These are phyloP conservation scores for Hippophae tibetana DNA, from an alignment of 306 rosid species.

Conservation along the genomic window DNA sequence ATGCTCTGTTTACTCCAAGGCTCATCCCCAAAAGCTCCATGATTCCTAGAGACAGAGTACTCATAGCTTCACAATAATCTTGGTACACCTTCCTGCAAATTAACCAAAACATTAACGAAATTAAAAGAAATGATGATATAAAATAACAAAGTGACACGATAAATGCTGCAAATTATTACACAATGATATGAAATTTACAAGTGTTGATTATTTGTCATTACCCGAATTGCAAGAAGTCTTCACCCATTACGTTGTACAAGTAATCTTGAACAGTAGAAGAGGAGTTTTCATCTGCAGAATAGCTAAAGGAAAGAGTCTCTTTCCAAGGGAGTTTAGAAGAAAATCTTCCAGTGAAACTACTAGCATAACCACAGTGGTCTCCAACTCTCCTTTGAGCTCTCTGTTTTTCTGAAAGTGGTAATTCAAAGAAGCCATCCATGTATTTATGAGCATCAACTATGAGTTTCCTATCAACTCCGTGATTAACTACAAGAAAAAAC, in stretches of 20 bases:
- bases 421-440: constrained; percentile 61
- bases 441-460: constrained; percentile 50
- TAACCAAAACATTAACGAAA: background rate
- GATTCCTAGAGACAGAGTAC: constrained; percentile 76
- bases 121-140: constrained; percentile 12
- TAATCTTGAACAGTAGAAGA: constrained; percentile 39
- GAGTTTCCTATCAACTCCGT: constrained; percentile 48
- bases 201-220: constrained; percentile 10
- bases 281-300: constrained; percentile 26
- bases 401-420: constrained; percentile 67
- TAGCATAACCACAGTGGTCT: constrained; percentile 88
- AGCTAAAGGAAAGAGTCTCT: constrained; percentile 72
- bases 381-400: constrained; percentile 68
- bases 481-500: constrained; percentile 75
- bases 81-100: constrained; percentile 51
- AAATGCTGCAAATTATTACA: no score
- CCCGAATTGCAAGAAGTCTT: constrained; percentile 59
- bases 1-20: constrained; percentile 52
- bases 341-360: constrained; percentile 88
- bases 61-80: constrained; percentile 77
- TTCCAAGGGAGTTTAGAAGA: constrained; percentile 92
- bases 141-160: no score
- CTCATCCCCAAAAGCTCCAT: constrained; percentile 91
- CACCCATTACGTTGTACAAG: constrained; percentile 39
- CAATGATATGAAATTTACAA: no score